phyloP scores from a whole-genome alignment of 495 filamentous ascomycete species.

The Penicillium canescens region DNA sequence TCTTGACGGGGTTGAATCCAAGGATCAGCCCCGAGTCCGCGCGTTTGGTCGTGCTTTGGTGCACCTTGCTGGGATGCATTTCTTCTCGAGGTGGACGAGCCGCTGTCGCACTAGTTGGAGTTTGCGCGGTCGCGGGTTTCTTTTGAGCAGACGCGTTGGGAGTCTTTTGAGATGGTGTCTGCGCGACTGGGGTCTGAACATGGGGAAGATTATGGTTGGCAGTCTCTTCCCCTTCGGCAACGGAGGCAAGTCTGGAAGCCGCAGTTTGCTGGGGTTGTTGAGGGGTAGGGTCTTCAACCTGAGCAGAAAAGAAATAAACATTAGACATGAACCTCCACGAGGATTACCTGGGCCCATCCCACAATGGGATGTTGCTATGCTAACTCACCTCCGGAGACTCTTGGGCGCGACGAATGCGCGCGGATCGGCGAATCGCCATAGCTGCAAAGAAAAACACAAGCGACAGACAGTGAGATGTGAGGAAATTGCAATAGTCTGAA shows the following conservation, averaged over 20 bases:
- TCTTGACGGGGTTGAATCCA: conserved; percentile 65
- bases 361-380: conserved; percentile 20
- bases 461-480: not conserved
- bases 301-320: not conserved
- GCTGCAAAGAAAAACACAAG: not conserved
- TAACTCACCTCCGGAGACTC: conserved; percentile 28
- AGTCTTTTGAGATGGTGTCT: conserved; percentile 19
- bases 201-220: conserved; percentile 9
- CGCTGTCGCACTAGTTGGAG: conserved; percentile 40
- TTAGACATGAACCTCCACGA: conserved; percentile 2
- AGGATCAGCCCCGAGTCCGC: conserved; percentile 65
- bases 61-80: conserved; percentile 78
- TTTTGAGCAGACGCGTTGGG: conserved; percentile 12
- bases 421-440: conserved; percentile 45
- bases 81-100: conserved; percentile 58
- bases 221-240: conserved; percentile 43
- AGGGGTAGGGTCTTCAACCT: conserved; percentile 15
- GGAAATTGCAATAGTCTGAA: not conserved
- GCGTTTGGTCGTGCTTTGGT: conserved; percentile 67
- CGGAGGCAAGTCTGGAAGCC: conserved; percentile 27
- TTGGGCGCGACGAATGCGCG: conserved; percentile 36
- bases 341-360: conserved; percentile 11
- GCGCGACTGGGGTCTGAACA: conserved; percentile 23
- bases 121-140: conserved; percentile 43
- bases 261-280: conserved; percentile 14